Conservation (phyloP, 2,329 filamentous ascomycete genomes). For the Thelonectria olida region DNA sequence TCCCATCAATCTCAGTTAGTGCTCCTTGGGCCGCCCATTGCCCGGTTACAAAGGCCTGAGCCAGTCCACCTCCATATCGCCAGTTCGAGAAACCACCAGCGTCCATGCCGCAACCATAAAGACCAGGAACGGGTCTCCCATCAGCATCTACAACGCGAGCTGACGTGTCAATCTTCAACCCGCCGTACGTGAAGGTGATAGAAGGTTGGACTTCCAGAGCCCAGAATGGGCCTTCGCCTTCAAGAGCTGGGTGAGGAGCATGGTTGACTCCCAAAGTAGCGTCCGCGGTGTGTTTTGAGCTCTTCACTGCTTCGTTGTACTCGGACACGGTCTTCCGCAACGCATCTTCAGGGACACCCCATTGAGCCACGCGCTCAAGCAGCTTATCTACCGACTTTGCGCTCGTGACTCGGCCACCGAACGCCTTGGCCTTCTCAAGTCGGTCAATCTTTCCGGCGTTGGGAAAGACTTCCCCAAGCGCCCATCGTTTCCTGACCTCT, state of each 20-base stretch:
- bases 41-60: slow-evolving; percentile 23
- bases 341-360: slow-evolving; percentile 16
- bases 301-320: slow-evolving; percentile 11
- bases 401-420: slow-evolving; percentile 23
- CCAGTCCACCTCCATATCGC: slow-evolving; percentile 23
- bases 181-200: slow-evolving; percentile 25
- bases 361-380: slow-evolving; percentile 7
- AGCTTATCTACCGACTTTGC: slow-evolving; percentile 4
- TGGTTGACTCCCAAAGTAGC: slow-evolving; percentile 17
- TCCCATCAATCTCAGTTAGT: background rate
- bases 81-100: slow-evolving; percentile 26
- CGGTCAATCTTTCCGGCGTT: slow-evolving; percentile 26
- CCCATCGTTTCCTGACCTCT: slow-evolving; percentile 18
- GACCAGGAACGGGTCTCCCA: slow-evolving; percentile 12
- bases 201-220: slow-evolving; percentile 27
- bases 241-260: slow-evolving; percentile 12
- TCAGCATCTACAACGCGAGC: slow-evolving; percentile 12
- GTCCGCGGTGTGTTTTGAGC: background rate
- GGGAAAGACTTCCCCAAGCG: slow-evolving; percentile 21
- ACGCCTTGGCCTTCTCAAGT: slow-evolving; percentile 24
- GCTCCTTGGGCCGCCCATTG: slow-evolving; percentile 18
- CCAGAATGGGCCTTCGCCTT: slow-evolving; percentile 21
- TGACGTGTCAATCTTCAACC: slow-evolving; percentile 18
- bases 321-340: slow-evolving; percentile 5
- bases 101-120: slow-evolving; percentile 25